Evolutionary conservation across 306 rosid species (phyloP), one percentile per base, ranked within the genome.

Genomic region (Medicago ruthenica): DNA sequence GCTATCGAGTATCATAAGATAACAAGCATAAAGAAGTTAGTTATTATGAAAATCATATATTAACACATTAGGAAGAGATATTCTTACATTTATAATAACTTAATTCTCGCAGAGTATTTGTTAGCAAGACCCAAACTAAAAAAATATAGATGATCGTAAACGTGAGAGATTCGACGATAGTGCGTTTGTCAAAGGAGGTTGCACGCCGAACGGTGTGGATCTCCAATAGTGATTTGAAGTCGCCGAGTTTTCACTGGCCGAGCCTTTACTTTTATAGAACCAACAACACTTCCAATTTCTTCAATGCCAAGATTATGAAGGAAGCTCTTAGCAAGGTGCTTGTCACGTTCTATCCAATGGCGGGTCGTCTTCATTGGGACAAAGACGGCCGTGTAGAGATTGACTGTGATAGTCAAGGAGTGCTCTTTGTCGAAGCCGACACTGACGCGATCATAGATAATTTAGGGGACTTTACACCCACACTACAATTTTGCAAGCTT

Each of bases 381-480:
- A 91, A 89, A 15, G 89, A 87, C 63, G 96, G 93, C 2, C 88
- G 97, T 45, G 88, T 91, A 7, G 94, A 91, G 88, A 87, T 93
- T 57, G 83, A 88, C 4, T 93, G 94, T 50, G 82, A 78, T 68
- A 96, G 78, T 0, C 88, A 86, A n/a, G 97, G 98, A 0, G 98
- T 89, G 31, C 91, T 93, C 21, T 86, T 93, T 45, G 88, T 93
- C 0, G 88, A 83, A 81, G 97, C 98, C 0, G 88, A 87, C 12
- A 87, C 89, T 1, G 68, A 40, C 14, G 70, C 83, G 1, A 67
- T 73, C 13, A 18, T 91, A 9, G 88, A 86, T 1, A 96, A 93
- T 80, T 93, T 89, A 6, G 98, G 97, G 0, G 96, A 93, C 39
- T 93, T 89, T n/a, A 88, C 96, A 0, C 97, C 97, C 0, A 91